phyloP scores from a whole-genome alignment of 1,139 yeast genomes.

The Suhomyces maxii region DNA sequence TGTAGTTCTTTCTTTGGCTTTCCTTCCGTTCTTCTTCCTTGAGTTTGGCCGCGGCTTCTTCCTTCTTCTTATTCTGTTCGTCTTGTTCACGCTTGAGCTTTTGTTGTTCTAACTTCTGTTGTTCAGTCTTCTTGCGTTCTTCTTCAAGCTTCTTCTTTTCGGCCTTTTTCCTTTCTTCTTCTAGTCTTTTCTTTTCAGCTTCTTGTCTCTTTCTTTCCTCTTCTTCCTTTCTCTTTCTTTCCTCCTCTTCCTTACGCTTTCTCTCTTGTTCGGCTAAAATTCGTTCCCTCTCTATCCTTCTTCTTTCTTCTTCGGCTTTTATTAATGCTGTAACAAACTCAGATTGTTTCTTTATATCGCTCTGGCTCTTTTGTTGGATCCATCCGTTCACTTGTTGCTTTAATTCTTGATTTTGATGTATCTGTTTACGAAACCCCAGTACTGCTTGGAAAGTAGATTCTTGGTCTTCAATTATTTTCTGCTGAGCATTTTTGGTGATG shows the following conservation, averaged over 20 bases:
- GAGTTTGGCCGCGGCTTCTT: conserved; percentile 15
- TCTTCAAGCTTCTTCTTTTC: conserved; percentile 11
- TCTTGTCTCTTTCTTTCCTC: conserved; percentile 8
- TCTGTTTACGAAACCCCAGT: background rate
- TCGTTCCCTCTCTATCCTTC: conserved; percentile 3
- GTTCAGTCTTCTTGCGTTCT: conserved; percentile 15
- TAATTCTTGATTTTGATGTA: background rate
- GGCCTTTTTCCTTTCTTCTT: conserved; percentile 12
- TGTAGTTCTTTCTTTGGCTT: conserved; percentile 17
- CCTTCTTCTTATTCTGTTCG: conserved; percentile 11
- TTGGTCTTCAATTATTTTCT: background rate
- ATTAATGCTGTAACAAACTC: conserved; percentile 10
- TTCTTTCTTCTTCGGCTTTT: conserved; percentile 7
- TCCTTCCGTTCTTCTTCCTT: conserved; percentile 13
- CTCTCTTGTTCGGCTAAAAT: conserved; percentile 2
- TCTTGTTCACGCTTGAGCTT: conserved; percentile 13
- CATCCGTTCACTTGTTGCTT: background rate
- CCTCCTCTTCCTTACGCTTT: conserved; percentile 9
- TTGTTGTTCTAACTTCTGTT: conserved; percentile 10
- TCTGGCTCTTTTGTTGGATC: background rate
- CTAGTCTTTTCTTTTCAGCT: conserved; percentile 8
- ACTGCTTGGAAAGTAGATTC: background rate
- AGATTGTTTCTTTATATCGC: conserved; percentile 5
- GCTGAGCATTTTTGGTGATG: background rate
- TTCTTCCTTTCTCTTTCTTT: conserved; percentile 7